A percentile compares a stretch with the other conserved stretches of the same genome.
Conservation (phyloP, 257 asterid species). For the Solanum lycopersicoides region DNA sequence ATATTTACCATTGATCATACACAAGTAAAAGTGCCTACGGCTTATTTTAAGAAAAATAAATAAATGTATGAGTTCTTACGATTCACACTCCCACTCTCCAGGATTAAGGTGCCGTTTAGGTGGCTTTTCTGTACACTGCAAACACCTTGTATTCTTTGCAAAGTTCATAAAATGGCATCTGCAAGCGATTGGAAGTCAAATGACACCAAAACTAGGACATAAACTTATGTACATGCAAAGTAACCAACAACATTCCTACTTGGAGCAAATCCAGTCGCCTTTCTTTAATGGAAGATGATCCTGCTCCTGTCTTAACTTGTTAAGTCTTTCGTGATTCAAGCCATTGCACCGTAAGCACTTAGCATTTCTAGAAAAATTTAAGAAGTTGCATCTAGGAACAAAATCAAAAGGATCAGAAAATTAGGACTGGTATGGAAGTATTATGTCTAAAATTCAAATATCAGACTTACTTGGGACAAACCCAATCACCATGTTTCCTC, state of each 20-base stretch:
- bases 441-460: neutral
- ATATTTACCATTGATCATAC: neutral
- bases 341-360: constrained; percentile 66
- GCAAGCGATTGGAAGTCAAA: constrained; percentile 13
- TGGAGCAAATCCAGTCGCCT: constrained; percentile 90
- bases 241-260: constrained; percentile 24
- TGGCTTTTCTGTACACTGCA: constrained; percentile 75
- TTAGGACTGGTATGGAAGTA: neutral
- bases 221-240: neutral
- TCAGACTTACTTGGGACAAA: constrained; percentile 66
- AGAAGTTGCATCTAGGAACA: constrained; percentile 62
- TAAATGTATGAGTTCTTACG: constrained; percentile 33
- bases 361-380: constrained; percentile 62
- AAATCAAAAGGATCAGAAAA: neutral
- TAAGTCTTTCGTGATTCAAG: constrained; percentile 41
- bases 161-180: constrained; percentile 89
- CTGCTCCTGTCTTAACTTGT: constrained; percentile 45
- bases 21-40: neutral
- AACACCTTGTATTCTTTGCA: constrained; percentile 76
- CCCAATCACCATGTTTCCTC: constrained; percentile 74
- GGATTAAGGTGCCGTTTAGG: constrained; percentile 61
- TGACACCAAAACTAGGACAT: neutral
- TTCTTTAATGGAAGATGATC: constrained; percentile 73
- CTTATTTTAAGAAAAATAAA: neutral
- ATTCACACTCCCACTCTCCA: constrained; percentile 98